Percentiles rank a stretch among this genome's conserved stretches.
phyloP scores from a whole-genome alignment of 805 yeast species.

The Yarrowia alimentaria region DNA sequence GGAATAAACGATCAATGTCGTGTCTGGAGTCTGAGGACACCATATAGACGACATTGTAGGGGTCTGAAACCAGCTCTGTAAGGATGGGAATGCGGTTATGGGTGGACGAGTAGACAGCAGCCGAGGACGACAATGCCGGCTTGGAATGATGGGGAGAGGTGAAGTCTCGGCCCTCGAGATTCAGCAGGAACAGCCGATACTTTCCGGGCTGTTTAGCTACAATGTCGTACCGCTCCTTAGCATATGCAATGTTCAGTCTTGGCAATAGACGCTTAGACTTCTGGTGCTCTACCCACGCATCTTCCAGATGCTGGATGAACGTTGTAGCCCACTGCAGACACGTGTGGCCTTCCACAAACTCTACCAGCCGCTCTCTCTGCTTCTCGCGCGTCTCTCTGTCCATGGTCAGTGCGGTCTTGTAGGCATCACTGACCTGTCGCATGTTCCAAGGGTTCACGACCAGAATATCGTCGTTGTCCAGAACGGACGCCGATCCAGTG shows the following conservation, averaged over 20 bases:
- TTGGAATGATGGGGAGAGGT: slow-evolving; percentile 6
- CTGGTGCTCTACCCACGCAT: slow-evolving; percentile 52
- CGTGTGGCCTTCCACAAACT: slow-evolving; percentile 63
- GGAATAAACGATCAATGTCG: slow-evolving; percentile 65
- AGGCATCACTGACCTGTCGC: slow-evolving; percentile 60
- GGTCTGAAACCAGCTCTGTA: slow-evolving; percentile 56
- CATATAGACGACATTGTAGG: slow-evolving; percentile 66
- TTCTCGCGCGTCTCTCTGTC: slow-evolving; percentile 51
- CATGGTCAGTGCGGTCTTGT: slow-evolving; percentile 67
- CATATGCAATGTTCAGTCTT: slow-evolving; percentile 40
- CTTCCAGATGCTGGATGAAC: slow-evolving; percentile 54
- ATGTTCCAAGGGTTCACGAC: slow-evolving; percentile 91
- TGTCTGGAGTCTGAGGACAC: slow-evolving; percentile 62
- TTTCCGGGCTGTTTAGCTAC: slow-evolving; percentile 40
- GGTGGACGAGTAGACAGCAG: slow-evolving; percentile 51
- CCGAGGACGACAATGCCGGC: slow-evolving; percentile 6
- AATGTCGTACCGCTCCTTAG: slow-evolving; percentile 35
- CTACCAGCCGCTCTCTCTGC: slow-evolving; percentile 62
- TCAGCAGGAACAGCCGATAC: slow-evolving; percentile 51
- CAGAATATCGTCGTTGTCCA: slow-evolving; percentile 55
- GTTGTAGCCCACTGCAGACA: slow-evolving; percentile 70
- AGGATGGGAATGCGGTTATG: slow-evolving; percentile 58
- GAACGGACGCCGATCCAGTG: slow-evolving; percentile 85
- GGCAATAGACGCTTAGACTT: slow-evolving; percentile 40
- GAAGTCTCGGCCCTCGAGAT: slow-evolving; percentile 45